Conservation (phyloP, 2,329 filamentous ascomycete genomes). For the Nigrospora osmanthi region DNA sequence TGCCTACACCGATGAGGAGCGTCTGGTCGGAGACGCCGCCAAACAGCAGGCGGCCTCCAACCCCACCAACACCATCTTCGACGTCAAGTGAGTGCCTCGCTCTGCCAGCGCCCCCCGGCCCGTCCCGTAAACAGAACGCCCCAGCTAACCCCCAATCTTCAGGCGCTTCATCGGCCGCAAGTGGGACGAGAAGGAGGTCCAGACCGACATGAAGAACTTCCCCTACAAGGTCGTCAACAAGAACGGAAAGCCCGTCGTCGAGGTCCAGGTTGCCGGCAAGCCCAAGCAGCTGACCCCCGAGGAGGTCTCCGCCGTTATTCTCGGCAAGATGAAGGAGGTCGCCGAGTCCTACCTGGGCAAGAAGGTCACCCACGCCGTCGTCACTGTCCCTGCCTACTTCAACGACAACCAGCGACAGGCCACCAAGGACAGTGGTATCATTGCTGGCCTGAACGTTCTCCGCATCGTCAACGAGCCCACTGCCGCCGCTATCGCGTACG, state of each 20-base stretch:
- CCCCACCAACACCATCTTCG: conserved; percentile 68
- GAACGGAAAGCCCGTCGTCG: conserved; percentile 81
- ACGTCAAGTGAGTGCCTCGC: conserved; percentile 65
- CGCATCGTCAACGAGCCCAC: conserved; percentile 97
- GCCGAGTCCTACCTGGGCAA: conserved; percentile 73
- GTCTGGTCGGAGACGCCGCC: conserved; percentile 92
- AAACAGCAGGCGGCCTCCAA: conserved; percentile 90
- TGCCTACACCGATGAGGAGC: conserved; percentile 93
- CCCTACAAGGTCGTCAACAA: conserved; percentile 90
- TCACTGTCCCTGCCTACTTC: conserved; percentile 96
- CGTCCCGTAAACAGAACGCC: too few species aligned
- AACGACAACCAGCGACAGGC: conserved; percentile 97
- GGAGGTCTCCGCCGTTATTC: conserved; percentile 74
- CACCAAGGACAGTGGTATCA: conserved; percentile 88
- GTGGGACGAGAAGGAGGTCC: conserved; percentile 76
- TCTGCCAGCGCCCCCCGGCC: conserved; percentile 6
- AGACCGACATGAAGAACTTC: conserved; percentile 95
- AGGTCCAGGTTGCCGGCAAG: conserved; percentile 59
- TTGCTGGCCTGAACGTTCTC: conserved; percentile 89
- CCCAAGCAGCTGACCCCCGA: conserved; percentile 72
- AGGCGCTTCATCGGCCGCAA: conserved; percentile 83
- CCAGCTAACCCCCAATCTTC: neutral
- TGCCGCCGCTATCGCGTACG: conserved; percentile 90
- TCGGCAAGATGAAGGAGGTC: conserved; percentile 79
- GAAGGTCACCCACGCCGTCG: conserved; percentile 80